Conservation (phyloP, 345 rosid genomes). For the Populus davidiana region DNA sequence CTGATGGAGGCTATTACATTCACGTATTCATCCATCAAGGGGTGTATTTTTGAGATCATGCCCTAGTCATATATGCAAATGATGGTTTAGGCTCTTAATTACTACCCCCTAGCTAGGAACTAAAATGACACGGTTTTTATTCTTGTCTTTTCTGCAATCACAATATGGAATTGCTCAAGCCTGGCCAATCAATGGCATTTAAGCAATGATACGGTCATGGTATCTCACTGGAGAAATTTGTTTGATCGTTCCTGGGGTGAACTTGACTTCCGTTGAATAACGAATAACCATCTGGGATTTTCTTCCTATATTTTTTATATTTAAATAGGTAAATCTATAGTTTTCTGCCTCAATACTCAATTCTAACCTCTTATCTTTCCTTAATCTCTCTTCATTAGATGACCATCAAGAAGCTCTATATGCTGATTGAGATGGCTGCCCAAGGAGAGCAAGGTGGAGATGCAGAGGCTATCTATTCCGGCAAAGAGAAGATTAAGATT, state of each 20-base stretch:
- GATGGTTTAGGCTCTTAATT: neutral
- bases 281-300: neutral
- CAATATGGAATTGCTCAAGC: neutral
- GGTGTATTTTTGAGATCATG: too few relatives aligned
- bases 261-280: neutral
- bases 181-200: neutral
- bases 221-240: neutral
- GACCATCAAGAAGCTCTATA: slow-evolving; percentile 81
- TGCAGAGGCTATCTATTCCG: slow-evolving; percentile 69
- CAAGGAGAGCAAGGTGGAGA: slow-evolving; percentile 81
- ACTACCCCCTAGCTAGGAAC: neutral
- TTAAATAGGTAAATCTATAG: neutral
- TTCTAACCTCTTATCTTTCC: neutral
- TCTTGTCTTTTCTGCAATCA: neutral
- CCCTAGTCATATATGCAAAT: neutral
- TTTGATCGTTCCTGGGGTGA: neutral
- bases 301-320: neutral
- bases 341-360: neutral
- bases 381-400: slow-evolving; percentile 32
- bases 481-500: slow-evolving; percentile 64
- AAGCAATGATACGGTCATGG: neutral
- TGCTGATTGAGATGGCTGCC: slow-evolving; percentile 93
- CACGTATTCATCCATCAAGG: neutral
- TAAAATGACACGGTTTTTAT: neutral
- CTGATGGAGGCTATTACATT: neutral